A percentile compares a stretch with the other conserved stretches of the same genome.
Conservation (phyloP, 1,284 basidiomycete genomes). For the Ustilago bromivora region DNA sequence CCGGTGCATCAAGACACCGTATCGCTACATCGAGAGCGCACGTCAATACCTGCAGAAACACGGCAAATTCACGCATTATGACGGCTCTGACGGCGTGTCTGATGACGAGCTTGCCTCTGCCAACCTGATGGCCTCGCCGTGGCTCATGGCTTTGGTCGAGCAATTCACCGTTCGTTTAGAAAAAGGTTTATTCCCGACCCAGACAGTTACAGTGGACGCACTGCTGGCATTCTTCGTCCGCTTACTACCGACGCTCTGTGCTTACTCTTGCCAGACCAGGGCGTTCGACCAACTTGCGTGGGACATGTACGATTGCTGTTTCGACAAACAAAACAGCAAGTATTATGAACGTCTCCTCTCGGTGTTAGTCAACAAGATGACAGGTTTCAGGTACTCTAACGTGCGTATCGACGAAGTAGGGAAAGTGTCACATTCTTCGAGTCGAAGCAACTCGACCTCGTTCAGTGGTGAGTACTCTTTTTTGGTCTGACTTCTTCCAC, state of each 20-base stretch:
- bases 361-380: slow-evolving; percentile 20
- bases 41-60: slow-evolving; percentile 59
- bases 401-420: slow-evolving; percentile 11
- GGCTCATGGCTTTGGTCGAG: slow-evolving; percentile 52
- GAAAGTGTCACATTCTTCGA: not conserved
- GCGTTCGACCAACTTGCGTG: slow-evolving; percentile 22
- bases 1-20: slow-evolving; percentile 85
- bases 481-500: not conserved
- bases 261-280: slow-evolving; percentile 25
- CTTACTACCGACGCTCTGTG: slow-evolving; percentile 42
- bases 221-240: slow-evolving; percentile 43
- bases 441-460: not conserved
- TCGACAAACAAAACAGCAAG: slow-evolving; percentile 8
- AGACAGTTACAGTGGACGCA: slow-evolving; percentile 20
- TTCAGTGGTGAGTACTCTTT: slow-evolving; percentile 25
- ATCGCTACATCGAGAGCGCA: slow-evolving; percentile 85
- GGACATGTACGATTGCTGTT: slow-evolving; percentile 8
- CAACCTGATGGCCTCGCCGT: slow-evolving; percentile 44
- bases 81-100: not conserved
- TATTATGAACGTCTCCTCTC: slow-evolving; percentile 2
- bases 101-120: not conserved
- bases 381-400: no score
- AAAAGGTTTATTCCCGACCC: slow-evolving; percentile 38
- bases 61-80: not conserved
- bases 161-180: slow-evolving; percentile 54